Evolutionary conservation across 345 rosid species (phyloP).

Genomic region (Melaleuca alternifolia): DNA sequence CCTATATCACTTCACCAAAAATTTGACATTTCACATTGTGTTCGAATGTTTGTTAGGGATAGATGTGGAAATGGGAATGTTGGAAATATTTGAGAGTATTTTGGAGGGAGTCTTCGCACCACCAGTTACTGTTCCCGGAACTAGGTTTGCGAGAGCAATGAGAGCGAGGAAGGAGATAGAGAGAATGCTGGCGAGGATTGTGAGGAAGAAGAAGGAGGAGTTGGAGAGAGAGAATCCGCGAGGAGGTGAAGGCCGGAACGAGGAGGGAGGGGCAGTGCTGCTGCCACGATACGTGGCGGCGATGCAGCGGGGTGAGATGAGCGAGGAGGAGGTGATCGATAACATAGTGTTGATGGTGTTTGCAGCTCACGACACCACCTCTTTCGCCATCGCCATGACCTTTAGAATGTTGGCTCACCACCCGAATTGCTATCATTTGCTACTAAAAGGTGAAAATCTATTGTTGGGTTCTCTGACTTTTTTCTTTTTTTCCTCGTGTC

Average conservation of each 20-base stretch:
- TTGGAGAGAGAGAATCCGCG: not conserved
- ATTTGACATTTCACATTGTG: conserved; percentile 25
- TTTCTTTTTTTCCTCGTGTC: not conserved
- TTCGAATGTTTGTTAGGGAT: conserved; percentile 58
- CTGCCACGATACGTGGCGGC: conserved; percentile 23
- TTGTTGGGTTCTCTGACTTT: not conserved
- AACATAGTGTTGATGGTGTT: conserved; percentile 55
- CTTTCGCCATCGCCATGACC: conserved; percentile 64
- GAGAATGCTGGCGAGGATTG: conserved; percentile 21
- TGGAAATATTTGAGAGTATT: conserved; percentile 45
- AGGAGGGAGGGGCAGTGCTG: conserved; percentile 26
- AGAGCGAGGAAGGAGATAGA: conserved; percentile 53
- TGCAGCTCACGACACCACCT: conserved; percentile 83
- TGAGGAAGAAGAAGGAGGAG: conserved; percentile 26
- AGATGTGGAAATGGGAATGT: conserved; percentile 34
- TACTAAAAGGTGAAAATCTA: conserved; percentile 34
- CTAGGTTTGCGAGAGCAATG: conserved; percentile 47
- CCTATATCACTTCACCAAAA: conserved; percentile 39
- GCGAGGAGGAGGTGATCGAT: conserved; percentile 55
- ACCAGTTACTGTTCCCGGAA: conserved; percentile 39
- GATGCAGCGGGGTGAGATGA: conserved; percentile 45
- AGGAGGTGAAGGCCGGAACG: not conserved
- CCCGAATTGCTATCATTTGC: conserved; percentile 24
- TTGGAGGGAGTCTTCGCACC: conserved; percentile 61
- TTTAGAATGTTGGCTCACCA: conserved; percentile 59